These are phyloP conservation scores for Diplodia corticola DNA, from an alignment of 2,329 filamentous ascomycete species.

Conservation along the genomic window DNA sequence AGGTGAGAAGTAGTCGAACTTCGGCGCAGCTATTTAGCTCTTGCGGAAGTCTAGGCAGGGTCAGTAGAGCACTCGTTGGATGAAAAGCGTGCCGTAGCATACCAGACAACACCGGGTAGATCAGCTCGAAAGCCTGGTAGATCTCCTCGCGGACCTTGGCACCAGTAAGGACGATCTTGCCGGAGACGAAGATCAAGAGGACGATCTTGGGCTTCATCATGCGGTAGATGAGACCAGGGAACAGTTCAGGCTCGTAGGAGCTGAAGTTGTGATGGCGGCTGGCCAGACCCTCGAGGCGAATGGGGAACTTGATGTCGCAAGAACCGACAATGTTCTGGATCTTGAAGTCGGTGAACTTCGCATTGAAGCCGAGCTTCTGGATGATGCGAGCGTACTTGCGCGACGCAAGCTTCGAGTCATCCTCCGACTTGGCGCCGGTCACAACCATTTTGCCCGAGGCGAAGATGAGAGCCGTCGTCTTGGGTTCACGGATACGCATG, in stretches of 20 bases:
- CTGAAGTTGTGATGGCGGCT: slow-evolving; percentile 99
- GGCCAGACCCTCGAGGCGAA: slow-evolving; percentile 91
- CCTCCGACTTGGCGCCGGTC: slow-evolving; percentile 95
- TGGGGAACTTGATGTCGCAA: slow-evolving; percentile 99
- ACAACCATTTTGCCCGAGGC: slow-evolving; percentile 99
- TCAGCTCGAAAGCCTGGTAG: slow-evolving; percentile 54
- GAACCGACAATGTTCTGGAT: slow-evolving; percentile 99
- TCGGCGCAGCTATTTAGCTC: slow-evolving; percentile 15
- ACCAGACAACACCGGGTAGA: slow-evolving; percentile 93
- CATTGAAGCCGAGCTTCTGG: slow-evolving; percentile 98
- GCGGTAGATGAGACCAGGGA: slow-evolving; percentile 98
- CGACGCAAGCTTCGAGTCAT: slow-evolving; percentile 94
- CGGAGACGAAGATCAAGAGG: slow-evolving; percentile 94
- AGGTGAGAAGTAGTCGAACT: background rate
- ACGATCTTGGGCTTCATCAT: slow-evolving; percentile 99
- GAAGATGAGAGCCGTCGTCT: slow-evolving; percentile 97
- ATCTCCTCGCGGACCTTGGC: slow-evolving; percentile 98
- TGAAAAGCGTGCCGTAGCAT: slow-evolving; percentile 34
- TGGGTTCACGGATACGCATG: slow-evolving; percentile 99
- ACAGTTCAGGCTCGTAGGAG: slow-evolving; percentile 97
- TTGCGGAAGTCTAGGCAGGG: slow-evolving; percentile 27
- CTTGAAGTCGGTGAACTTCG: slow-evolving; percentile 99
- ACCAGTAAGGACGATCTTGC: slow-evolving; percentile 96
- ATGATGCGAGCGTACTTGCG: slow-evolving; percentile 99
- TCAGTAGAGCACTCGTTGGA: slow-evolving; percentile 28